Conservation (phyloP, 2,329 filamentous ascomycete genomes). For the Teratosphaeriaceae sp. region DNA sequence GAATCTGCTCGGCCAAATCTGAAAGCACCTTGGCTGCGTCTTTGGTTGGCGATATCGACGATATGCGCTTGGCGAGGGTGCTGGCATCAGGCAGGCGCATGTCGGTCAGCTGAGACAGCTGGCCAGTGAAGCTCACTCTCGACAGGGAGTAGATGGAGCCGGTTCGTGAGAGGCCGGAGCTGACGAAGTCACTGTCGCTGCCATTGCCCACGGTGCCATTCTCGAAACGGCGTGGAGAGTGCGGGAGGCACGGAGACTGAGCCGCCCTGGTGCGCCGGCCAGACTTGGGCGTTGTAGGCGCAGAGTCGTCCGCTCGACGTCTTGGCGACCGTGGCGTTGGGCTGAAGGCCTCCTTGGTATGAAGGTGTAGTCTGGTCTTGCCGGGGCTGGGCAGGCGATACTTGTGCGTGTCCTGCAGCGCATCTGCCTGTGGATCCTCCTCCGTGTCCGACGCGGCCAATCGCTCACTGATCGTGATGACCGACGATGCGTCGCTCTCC, state of each 20-base stretch:
- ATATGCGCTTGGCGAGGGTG: constrained; percentile 74
- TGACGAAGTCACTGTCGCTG: constrained; percentile 59
- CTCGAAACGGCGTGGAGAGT: constrained; percentile 1
- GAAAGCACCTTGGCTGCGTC: constrained; percentile 77
- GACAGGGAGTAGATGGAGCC: constrained; percentile 93
- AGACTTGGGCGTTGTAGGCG: constrained; percentile 31
- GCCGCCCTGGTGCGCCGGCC: not conserved
- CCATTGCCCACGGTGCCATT: constrained; percentile 31
- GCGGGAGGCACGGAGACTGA: constrained; percentile 2
- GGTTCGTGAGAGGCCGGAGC: constrained; percentile 56
- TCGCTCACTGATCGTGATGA: constrained; percentile 48
- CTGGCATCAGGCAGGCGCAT: constrained; percentile 82
- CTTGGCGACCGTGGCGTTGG: constrained; percentile 14
- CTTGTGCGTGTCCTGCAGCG: constrained; percentile 62
- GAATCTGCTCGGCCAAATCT: constrained; percentile 85
- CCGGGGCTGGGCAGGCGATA: constrained; percentile 65
- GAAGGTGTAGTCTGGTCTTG: constrained; percentile 45
- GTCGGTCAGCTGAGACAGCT: constrained; percentile 85
- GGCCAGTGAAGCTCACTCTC: constrained; percentile 84
- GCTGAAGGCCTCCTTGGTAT: constrained; percentile 26
- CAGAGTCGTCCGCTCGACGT: constrained; percentile 10
- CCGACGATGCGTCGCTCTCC: constrained; percentile 42
- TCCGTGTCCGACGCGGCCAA: constrained; percentile 47
- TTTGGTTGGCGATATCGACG: constrained; percentile 75
- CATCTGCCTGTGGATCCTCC: constrained; percentile 40